phyloP scores from a whole-genome alignment of 495 filamentous ascomycete species.

The Collariella sp. region DNA sequence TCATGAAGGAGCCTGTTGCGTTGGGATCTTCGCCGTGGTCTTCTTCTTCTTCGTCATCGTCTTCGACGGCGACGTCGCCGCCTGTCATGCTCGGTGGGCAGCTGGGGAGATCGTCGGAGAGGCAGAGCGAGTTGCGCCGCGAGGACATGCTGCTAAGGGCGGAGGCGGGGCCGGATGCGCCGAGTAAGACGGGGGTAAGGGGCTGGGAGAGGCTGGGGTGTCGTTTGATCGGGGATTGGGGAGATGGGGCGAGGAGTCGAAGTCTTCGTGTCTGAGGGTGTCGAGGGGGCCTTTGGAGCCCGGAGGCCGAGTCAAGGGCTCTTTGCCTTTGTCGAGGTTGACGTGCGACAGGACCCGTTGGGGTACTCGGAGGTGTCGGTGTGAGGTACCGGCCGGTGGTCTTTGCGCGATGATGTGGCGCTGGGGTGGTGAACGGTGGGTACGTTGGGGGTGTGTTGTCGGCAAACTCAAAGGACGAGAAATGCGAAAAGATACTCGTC shows the following conservation, averaged over 20 bases:
- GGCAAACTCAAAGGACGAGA: conserved; percentile 46
- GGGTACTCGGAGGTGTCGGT: background rate
- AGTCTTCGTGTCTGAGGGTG: background rate
- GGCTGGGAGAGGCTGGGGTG: conserved; percentile 33
- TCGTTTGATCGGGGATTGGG: conserved; percentile 5
- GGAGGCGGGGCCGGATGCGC: conserved; percentile 43
- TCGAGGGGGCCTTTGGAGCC: conserved; percentile 2
- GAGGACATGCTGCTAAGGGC: conserved; percentile 42
- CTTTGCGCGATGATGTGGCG: conserved; percentile 28
- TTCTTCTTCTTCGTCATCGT: conserved; percentile 35
- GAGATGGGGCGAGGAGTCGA: background rate
- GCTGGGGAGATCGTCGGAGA: conserved; percentile 45
- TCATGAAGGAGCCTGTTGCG: conserved; percentile 23
- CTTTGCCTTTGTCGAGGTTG: conserved; percentile 4
- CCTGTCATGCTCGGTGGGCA: conserved; percentile 29
- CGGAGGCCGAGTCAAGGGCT: background rate
- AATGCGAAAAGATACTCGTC: conserved; percentile 27
- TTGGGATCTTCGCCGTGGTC: conserved; percentile 29
- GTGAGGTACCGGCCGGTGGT: conserved; percentile 14
- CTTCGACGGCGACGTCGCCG: conserved; percentile 7
- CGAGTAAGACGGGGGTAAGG: conserved; percentile 47
- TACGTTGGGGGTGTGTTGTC: conserved; percentile 34
- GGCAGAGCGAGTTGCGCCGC: conserved; percentile 45
- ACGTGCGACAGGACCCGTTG: background rate
- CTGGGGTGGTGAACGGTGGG: background rate